phyloP scores from a whole-genome alignment of 2,329 filamentous ascomycete genomes.

The Botrytis fragariae region DNA sequence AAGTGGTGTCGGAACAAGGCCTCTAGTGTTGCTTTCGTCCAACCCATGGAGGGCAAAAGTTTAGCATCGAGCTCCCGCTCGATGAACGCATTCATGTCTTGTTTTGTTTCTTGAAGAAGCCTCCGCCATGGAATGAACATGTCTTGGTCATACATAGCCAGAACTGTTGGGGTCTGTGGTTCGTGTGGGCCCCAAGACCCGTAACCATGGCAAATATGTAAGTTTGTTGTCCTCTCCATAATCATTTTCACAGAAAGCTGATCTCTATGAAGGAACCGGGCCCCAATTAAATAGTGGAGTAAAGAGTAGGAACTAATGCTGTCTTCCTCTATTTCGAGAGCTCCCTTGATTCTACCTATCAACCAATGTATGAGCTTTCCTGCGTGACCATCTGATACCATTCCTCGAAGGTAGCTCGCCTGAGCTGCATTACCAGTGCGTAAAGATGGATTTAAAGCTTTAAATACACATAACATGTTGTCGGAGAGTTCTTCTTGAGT shows the following conservation, averaged over 20 bases:
- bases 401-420: not conserved
- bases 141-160: conserved; percentile 8
- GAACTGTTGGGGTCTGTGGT: not conserved
- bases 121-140: not conserved
- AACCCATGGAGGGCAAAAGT: not conserved
- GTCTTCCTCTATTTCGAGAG: not conserved
- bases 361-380: conserved; percentile 9
- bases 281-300: not conserved
- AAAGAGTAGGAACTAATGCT: not conserved
- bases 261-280: not conserved
- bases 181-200: not conserved
- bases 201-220: not conserved
- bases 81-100: conserved; percentile 4
- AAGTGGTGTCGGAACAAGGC: not conserved
- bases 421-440: not conserved
- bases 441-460: not conserved
- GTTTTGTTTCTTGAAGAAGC: not conserved
- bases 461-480: not conserved
- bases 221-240: conserved; percentile 2
- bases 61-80: conserved; percentile 3
- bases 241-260: not conserved
- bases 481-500: not conserved
- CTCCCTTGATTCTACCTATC: not conserved
- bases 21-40: not conserved
- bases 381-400: not conserved